Evolutionary conservation across 2,329 filamentous ascomycete species (phyloP), one percentile per base, ranked within the genome.

Genomic region (Penicillium brasilianum): DNA sequence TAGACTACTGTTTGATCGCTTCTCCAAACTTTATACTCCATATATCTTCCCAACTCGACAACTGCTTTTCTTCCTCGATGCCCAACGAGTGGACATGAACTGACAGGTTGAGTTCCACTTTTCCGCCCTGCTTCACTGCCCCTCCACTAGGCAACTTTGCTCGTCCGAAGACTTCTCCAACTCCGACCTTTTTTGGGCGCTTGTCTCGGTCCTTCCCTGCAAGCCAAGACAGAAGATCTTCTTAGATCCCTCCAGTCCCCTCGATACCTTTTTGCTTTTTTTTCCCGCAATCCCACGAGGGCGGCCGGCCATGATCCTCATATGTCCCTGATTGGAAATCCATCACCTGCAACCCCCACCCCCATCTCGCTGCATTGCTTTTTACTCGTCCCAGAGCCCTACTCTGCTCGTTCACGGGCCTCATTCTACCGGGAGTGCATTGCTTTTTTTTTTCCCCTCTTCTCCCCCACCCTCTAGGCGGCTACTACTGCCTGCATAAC

Each of bases 401-500:
- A 20, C 20, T n/a, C 9, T 41, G n/a, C 48, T 30, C 25, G 44
- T 37, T 16, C 62, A 63, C 64, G 55, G 53, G 28, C 57, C 25
- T 62, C 56, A 39, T 25, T 54, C 59, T 64, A 53, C 39, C 62
- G 25, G 54, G 52, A 59, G 39, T 32, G 36, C 3, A 20, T 44
- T 50, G 32, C 37, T 36, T 58, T 25, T 34, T 41, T 32, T 14
- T 51, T 32, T 54, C n/a, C n/a, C n/a, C n/a, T 28, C 6, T 3
- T 28, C 6, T 28, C 6, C 58, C 53, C 39, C 20, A 44, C 6
- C 58, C 53, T 18, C 20, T 39, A 60, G 25, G 62, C 57, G 58
- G 62, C 62, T 60, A 51, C 60, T 60, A 51, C 60, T 55, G 41
- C 57, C 55, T 67, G 58, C 65, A 65, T 51, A 61, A n/a, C 44